Percentiles rank a stretch among this genome's conserved stretches.
Evolutionary conservation across 108 stramenopile genomes (phyloP).

Genomic region (Chaetoceros muelleri): DNA sequence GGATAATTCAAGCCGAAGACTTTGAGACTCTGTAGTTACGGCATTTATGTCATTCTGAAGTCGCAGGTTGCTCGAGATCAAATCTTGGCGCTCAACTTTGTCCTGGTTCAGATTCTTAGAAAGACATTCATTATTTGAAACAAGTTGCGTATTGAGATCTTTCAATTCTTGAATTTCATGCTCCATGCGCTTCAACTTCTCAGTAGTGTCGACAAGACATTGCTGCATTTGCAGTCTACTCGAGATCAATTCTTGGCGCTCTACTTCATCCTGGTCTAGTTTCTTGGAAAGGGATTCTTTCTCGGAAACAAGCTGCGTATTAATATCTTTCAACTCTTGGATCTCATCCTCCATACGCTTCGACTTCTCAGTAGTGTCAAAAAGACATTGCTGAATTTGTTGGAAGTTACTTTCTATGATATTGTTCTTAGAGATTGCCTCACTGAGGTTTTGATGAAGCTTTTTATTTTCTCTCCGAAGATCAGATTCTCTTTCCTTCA

Average conservation of each 20-base stretch:
- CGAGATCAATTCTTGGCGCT: too few species aligned
- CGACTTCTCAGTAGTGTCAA: not conserved
- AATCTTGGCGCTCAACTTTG: too few species aligned
- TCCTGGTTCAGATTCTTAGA: too few species aligned
- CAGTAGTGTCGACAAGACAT: not conserved
- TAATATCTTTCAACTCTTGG: not conserved
- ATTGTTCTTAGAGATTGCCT: not conserved
- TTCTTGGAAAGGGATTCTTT: too few species aligned
- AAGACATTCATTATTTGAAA: too few species aligned
- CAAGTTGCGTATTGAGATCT: too few species aligned
- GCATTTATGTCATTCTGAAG: too few species aligned
- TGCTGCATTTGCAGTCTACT: too few species aligned
- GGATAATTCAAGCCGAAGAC: not conserved
- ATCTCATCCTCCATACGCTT: not conserved
- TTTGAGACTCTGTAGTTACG: not conserved
- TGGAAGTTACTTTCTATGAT: not conserved
- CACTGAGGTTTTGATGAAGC: not conserved
- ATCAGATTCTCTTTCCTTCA: not conserved
- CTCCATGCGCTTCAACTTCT: too few species aligned
- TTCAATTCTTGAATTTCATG: too few species aligned
- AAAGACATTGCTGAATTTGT: not conserved
- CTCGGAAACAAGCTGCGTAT: not conserved
- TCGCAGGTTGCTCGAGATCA: too few species aligned
- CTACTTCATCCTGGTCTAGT: too few species aligned
- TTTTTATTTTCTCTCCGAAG: not conserved